Evolutionary conservation across 2,329 filamentous ascomycete genomes (phyloP).

Genomic region (Sclerotinia spermophila): DNA sequence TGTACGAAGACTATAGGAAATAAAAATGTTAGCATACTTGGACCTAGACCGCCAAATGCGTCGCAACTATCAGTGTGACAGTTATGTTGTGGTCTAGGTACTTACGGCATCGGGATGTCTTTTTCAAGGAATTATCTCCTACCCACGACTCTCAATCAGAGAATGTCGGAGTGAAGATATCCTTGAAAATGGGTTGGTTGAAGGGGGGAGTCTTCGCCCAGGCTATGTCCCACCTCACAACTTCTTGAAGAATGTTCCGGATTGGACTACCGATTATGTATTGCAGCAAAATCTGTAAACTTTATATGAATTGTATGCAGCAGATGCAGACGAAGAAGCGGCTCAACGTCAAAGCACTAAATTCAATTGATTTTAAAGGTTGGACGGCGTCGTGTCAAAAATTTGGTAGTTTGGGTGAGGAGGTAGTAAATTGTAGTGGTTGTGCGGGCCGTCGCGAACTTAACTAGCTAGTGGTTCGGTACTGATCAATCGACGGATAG

Average conservation of each 20-base stretch:
- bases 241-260: slow-evolving; percentile 3
- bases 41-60: slow-evolving; percentile 2
- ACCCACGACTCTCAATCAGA: slow-evolving; percentile 35
- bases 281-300: neutral
- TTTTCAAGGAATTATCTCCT: slow-evolving; percentile 34
- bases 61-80: slow-evolving; percentile 1
- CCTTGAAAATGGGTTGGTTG: slow-evolving; percentile 27
- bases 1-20: neutral
- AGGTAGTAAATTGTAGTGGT: neutral
- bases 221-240: slow-evolving; percentile 3
- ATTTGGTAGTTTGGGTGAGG: neutral
- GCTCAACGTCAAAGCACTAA: neutral
- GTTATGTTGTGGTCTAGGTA: slow-evolving; percentile 16
- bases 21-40: neutral
- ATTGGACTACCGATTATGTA: slow-evolving; percentile 8
- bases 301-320: neutral
- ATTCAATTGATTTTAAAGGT: slow-evolving; percentile 7
- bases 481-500: slow-evolving; percentile 13
- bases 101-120: slow-evolving; percentile 27
- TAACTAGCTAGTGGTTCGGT: slow-evolving; percentile 7
- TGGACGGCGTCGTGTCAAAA: neutral
- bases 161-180: slow-evolving; percentile 37
- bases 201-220: slow-evolving; percentile 20
- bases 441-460: slow-evolving; percentile 18
- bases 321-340: neutral